These are phyloP conservation scores for Asterophora lycoperdoides DNA, from an alignment of 768 basidiomycete genomes.

Conservation along the genomic window DNA sequence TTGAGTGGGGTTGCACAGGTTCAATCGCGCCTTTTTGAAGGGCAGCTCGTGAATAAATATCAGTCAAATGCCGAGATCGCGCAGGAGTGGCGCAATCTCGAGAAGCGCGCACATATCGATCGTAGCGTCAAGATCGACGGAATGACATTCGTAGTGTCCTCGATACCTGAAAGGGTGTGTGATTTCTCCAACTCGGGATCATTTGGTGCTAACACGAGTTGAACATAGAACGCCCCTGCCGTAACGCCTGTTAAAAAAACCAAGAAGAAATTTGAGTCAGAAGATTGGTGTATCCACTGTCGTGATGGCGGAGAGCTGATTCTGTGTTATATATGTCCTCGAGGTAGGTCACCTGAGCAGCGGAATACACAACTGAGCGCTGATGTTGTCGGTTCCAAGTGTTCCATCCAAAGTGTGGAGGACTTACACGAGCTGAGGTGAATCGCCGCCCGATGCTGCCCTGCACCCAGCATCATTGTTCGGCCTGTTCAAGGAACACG, in stretches of 20 bases:
- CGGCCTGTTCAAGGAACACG: constrained; percentile 39
- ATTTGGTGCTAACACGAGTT: constrained; percentile 3
- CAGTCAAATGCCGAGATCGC: constrained; percentile 41
- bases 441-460: constrained; percentile 17
- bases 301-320: constrained; percentile 54
- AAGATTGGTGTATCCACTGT: constrained; percentile 59
- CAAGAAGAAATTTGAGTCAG: constrained; percentile 39
- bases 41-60: constrained; percentile 33
- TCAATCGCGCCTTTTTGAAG: constrained; percentile 55
- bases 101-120: constrained; percentile 39
- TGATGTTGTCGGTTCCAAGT: constrained; percentile 28
- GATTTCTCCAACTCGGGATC: too few relatives aligned
- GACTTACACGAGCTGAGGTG: constrained; percentile 29
- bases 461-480: constrained; percentile 52
- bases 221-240: constrained; percentile 10
- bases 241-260: constrained; percentile 25
- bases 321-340: constrained; percentile 46
- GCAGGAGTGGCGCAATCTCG: constrained; percentile 40
- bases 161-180: constrained; percentile 14
- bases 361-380: neutral
- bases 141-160: constrained; percentile 25
- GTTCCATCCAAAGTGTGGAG: constrained; percentile 50
- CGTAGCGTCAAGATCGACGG: constrained; percentile 33
- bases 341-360: constrained; percentile 35
- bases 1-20: constrained; percentile 57